Conservation (phyloP, 108 stramenopile genomes). For the Epipyxis sp. region DNA sequence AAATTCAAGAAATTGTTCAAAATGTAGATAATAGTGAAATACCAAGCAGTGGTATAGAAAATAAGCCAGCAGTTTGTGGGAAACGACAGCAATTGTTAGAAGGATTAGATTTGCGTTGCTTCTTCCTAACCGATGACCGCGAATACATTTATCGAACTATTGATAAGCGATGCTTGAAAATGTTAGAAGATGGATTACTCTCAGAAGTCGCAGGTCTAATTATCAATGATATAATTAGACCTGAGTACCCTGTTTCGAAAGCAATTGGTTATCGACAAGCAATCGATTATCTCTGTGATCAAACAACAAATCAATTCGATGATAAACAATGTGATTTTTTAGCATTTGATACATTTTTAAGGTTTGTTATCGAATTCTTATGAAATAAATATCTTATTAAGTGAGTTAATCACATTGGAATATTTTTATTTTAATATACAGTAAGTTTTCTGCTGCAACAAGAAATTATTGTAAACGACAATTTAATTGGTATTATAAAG, state of each 20-base stretch:
- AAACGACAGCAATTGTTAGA: constrained; percentile 30
- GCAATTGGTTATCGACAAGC: constrained; percentile 95
- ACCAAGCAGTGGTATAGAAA: too few relatives aligned
- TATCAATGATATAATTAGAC: constrained; percentile 62
- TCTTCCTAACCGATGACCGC: constrained; percentile 88
- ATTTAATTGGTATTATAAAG: constrained; percentile 7
- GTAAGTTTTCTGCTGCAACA: not conserved
- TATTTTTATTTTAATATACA: not conserved
- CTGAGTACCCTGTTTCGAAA: constrained; percentile 66
- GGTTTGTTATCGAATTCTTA: not conserved
- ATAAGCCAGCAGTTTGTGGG: not conserved
- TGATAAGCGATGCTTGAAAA: constrained; percentile 82
- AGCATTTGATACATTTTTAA: not conserved
- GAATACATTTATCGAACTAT: constrained; percentile 73
- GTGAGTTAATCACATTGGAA: not conserved
- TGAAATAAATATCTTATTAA: too few relatives aligned
- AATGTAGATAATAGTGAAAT: too few relatives aligned
- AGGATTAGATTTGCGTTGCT: constrained; percentile 86
- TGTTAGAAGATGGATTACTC: constrained; percentile 75
- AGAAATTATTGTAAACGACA: not conserved
- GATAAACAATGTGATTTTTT: not conserved
- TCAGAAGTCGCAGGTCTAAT: constrained; percentile 70
- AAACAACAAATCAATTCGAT: not conserved
- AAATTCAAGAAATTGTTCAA: too few relatives aligned
- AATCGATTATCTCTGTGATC: constrained; percentile 68